These are phyloP conservation scores for Xylariaceae sp. DNA, from an alignment of 2,329 filamentous ascomycete genomes.

Conservation along the genomic window DNA sequence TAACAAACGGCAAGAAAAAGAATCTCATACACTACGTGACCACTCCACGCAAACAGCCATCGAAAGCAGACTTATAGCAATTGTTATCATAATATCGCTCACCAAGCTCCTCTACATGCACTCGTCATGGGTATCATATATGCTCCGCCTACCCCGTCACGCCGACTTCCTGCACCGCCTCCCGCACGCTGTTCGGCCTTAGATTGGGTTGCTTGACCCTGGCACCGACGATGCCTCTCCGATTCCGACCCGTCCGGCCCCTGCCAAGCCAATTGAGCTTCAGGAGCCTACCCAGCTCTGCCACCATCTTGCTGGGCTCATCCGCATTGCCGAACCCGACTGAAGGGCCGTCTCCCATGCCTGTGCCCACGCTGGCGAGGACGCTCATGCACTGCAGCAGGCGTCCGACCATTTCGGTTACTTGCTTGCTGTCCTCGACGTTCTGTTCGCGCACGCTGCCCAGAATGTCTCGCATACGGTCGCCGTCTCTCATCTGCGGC, in stretches of 20 bases:
- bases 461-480: slow-evolving; percentile 15
- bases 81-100: slow-evolving; percentile 1
- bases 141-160: slow-evolving; percentile 22
- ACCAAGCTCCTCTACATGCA: neutral
- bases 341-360: slow-evolving; percentile 56
- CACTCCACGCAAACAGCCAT: no score
- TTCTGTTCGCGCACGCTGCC: slow-evolving; percentile 53
- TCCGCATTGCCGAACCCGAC: slow-evolving; percentile 50
- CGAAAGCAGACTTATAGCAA: neutral
- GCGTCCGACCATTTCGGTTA: slow-evolving; percentile 89
- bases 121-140: slow-evolving; percentile 7
- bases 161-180: slow-evolving; percentile 28
- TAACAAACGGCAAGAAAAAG: no score
- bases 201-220: slow-evolving; percentile 45
- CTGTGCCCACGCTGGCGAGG: slow-evolving; percentile 63
- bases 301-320: slow-evolving; percentile 71
- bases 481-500: slow-evolving; percentile 37
- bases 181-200: slow-evolving; percentile 22
- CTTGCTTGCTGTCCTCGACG: slow-evolving; percentile 66
- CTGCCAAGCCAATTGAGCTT: slow-evolving; percentile 97
- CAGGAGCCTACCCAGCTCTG: slow-evolving; percentile 76
- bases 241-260: slow-evolving; percentile 81
- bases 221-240: slow-evolving; percentile 81
- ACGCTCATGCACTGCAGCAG: slow-evolving; percentile 97
- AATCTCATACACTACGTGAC: no score